phyloP scores from a whole-genome alignment of 2,329 filamentous ascomycete species.

The Colletotrichum trifolii region DNA sequence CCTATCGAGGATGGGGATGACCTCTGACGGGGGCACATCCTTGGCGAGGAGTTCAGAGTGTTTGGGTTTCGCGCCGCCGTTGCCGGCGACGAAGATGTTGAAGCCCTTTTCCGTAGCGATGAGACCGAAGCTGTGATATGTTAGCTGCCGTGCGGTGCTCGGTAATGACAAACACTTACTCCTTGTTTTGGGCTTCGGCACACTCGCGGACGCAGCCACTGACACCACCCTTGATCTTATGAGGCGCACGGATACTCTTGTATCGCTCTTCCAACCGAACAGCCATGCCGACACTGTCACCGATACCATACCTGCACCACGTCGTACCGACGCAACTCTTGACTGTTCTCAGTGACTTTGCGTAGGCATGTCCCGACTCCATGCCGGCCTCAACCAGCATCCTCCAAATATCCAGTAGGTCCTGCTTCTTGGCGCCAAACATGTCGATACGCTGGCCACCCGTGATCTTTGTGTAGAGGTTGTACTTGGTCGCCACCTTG shows the following conservation, averaged over 20 bases:
- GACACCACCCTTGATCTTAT: constrained; percentile 92
- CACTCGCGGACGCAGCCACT: constrained; percentile 94
- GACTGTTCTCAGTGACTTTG: constrained; percentile 87
- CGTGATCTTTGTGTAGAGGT: constrained; percentile 91
- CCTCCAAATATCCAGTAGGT: constrained; percentile 84
- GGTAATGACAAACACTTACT: constrained; percentile 62
- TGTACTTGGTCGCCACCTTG: constrained; percentile 84
- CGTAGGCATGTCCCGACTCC: constrained; percentile 92
- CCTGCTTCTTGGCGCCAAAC: constrained; percentile 91
- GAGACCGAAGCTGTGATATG: constrained; percentile 75
- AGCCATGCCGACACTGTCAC: constrained; percentile 91
- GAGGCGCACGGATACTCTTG: constrained; percentile 88
- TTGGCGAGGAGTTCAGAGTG: constrained; percentile 88
- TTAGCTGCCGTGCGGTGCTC: constrained; percentile 31
- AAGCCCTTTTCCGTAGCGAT: constrained; percentile 94
- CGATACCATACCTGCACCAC: constrained; percentile 90
- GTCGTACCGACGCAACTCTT: constrained; percentile 93
- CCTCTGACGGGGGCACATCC: constrained; percentile 84
- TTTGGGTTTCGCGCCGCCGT: constrained; percentile 85
- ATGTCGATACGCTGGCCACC: constrained; percentile 92
- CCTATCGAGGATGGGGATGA: constrained; percentile 85
- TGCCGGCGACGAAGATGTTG: constrained; percentile 92
- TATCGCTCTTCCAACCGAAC: constrained; percentile 89
- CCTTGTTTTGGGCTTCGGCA: constrained; percentile 92
- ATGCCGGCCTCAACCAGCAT: constrained; percentile 84